phyloP scores from a whole-genome alignment of 805 yeast species.

The Yarrowia hollandica region DNA sequence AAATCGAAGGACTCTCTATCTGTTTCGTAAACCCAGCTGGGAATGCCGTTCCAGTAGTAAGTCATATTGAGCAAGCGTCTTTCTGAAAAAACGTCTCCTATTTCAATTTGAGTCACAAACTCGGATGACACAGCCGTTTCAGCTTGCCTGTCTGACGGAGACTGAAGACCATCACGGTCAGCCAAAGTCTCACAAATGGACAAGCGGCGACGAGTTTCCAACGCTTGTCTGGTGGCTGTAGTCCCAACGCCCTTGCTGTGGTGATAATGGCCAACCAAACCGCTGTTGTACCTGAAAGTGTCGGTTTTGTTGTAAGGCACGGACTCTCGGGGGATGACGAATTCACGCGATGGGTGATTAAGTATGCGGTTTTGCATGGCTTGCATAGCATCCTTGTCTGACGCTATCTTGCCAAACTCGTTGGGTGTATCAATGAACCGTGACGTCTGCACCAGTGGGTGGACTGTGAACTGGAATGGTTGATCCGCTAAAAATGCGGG shows the following conservation, averaged over 20 bases:
- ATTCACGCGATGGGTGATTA: slow-evolving; percentile 32
- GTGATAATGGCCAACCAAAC: slow-evolving; percentile 29
- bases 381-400: slow-evolving; percentile 4
- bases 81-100: slow-evolving; percentile 3
- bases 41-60: slow-evolving; percentile 26
- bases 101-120: slow-evolving; percentile 7
- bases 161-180: neutral
- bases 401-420: neutral
- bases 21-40: slow-evolving; percentile 30
- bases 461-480: slow-evolving; percentile 5
- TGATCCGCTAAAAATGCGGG: neutral
- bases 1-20: slow-evolving; percentile 29
- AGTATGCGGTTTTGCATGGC: slow-evolving; percentile 30
- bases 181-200: slow-evolving; percentile 1
- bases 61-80: slow-evolving; percentile 20
- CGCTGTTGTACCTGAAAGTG: slow-evolving; percentile 13
- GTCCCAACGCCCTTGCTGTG: slow-evolving; percentile 24
- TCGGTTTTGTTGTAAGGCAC: slow-evolving; percentile 30
- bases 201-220: neutral
- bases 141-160: neutral
- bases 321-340: slow-evolving; percentile 30
- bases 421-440: slow-evolving; percentile 2
- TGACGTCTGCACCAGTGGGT: slow-evolving; percentile 8
- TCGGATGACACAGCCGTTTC: neutral
- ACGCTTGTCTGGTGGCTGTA: neutral